These are phyloP conservation scores for Agaricus sinodeliciosus DNA, from an alignment of 768 basidiomycete species.

Conservation along the genomic window DNA sequence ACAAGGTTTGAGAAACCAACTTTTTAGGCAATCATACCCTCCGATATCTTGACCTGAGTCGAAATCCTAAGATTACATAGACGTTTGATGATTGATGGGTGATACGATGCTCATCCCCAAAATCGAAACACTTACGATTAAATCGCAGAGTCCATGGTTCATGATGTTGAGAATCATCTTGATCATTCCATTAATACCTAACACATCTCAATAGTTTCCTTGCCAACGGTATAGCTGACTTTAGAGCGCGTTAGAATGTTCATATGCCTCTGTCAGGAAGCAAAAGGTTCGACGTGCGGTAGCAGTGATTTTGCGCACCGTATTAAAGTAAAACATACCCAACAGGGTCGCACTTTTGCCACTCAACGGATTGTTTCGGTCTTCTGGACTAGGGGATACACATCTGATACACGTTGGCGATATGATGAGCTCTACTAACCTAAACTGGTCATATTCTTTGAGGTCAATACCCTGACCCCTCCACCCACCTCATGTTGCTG, in stretches of 20 bases:
- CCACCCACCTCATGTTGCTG: background rate
- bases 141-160: slow-evolving; percentile 1
- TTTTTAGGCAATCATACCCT: background rate
- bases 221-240: slow-evolving; percentile 3
- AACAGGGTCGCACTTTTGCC: too few relatives aligned
- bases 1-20: background rate
- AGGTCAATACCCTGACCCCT: slow-evolving; percentile 2
- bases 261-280: background rate
- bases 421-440: too few relatives aligned
- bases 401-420: too few relatives aligned
- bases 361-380: too few relatives aligned
- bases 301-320: background rate
- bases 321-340: background rate
- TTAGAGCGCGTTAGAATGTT: slow-evolving; percentile 6
- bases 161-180: background rate
- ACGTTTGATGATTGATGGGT: background rate
- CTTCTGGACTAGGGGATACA: too few relatives aligned
- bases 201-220: slow-evolving; percentile 5
- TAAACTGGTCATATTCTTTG: too few relatives aligned
- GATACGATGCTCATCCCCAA: too few relatives aligned
- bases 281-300: background rate
- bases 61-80: slow-evolving; percentile 8
- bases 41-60: background rate
- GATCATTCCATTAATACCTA: background rate
- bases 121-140: background rate